Base-by-base conservation (phyloP, 768 basidiomycete genomes). In the Amanita pallidorosea region DNA sequence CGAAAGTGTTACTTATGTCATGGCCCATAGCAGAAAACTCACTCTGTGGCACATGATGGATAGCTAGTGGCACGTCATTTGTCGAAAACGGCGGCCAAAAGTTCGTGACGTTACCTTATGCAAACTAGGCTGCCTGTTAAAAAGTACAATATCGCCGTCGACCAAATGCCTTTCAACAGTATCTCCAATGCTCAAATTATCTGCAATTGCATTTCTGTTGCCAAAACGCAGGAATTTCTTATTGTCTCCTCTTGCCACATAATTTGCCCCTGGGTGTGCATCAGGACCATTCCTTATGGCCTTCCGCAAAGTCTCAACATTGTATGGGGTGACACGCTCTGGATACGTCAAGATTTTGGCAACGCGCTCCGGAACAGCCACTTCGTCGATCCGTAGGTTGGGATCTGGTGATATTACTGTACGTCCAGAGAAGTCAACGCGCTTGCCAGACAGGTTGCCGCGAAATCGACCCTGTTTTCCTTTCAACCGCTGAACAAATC, bases 321-420 rank as follows among this genome's bases (percentile, higher is more conserved):
- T 99, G 66, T 97, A 87, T 6, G 77, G 65, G 2, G 94, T 97
- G 25, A 96, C 96, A 36, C 93, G 81, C 61, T 97, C 95, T 0
- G 96, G 96, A 64, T 94, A 99, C 6, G 96, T 99, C 55, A 99
- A 67, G 47, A 96, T 79, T 67, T 93, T 90, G 8, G 95, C 90
- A 9, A 99, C 90, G 40, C 91, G 85, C 64, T 95, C 88, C 0
- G 96, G 96, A 0, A 99, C 88, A 15, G 96, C 96, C 8, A 99
- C 93, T 70, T 99, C 95, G 64, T 99, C 96, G 61, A 99, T 96
- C 46, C 91, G 84, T 56, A 99, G 70, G 62, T 98, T 99, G n/a
- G 96, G 96, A 66, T 99, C 96, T 1, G 96, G 96, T 1, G 93
- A 95, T 61, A 99, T 99, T 65, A 99, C 96, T 6, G 96, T 99